A percentile compares a stretch with the other conserved stretches of the same genome.
Evolutionary conservation across 129 eudicot species (phyloP).

Genomic region (Pulicaria dysenterica): DNA sequence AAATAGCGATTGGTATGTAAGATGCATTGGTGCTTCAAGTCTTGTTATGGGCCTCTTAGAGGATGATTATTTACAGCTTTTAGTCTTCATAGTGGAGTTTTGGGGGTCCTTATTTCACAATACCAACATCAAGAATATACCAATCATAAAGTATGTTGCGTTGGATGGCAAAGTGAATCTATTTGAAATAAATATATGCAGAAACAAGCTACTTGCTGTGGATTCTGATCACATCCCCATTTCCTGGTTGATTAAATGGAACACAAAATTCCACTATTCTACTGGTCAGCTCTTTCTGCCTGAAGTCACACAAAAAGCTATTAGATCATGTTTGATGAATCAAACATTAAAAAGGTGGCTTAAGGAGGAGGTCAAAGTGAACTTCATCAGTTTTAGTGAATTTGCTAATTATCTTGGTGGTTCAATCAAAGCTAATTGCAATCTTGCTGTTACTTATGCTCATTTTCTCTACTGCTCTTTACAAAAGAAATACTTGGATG

Average conservation of each 20-base stretch:
- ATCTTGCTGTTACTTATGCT: slow-evolving; percentile 39
- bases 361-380: slow-evolving; percentile 30
- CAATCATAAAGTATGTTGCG: slow-evolving; percentile 47
- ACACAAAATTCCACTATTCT: slow-evolving; percentile 32
- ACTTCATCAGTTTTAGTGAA: slow-evolving; percentile 23
- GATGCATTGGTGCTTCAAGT: slow-evolving; percentile 53
- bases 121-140: slow-evolving; percentile 39
- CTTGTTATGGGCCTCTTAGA: slow-evolving; percentile 47
- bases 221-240: neutral
- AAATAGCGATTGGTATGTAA: slow-evolving; percentile 51
- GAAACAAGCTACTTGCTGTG: slow-evolving; percentile 30
- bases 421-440: slow-evolving; percentile 20
- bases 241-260: slow-evolving; percentile 54
- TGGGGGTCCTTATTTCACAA: slow-evolving; percentile 44
- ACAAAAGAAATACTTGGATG: slow-evolving; percentile 7
- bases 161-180: slow-evolving; percentile 30
- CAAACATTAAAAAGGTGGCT: slow-evolving; percentile 45
- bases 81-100: slow-evolving; percentile 41
- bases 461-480: slow-evolving; percentile 49
- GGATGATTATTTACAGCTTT: slow-evolving; percentile 46
- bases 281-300: slow-evolving; percentile 36
- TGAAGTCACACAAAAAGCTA: slow-evolving; percentile 36
- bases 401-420: slow-evolving; percentile 37
- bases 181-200: slow-evolving; percentile 21
- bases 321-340: slow-evolving; percentile 11